A percentile compares a stretch with the other conserved stretches of the same genome.
These are phyloP conservation scores for Nannizziopsis barbatae DNA, from an alignment of 2,329 filamentous ascomycete genomes.

Conservation along the genomic window DNA sequence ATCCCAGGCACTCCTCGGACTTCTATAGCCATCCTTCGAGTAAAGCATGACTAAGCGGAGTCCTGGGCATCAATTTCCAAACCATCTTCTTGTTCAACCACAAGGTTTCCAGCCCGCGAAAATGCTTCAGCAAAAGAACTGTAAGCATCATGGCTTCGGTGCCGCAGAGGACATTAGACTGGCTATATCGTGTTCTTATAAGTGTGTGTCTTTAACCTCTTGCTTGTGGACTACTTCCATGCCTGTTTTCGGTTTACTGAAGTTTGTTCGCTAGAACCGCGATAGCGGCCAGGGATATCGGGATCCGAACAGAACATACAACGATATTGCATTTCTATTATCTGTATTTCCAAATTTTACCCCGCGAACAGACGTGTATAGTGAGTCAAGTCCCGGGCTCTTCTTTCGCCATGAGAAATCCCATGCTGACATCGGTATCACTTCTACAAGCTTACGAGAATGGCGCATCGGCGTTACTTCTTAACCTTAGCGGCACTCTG, in stretches of 20 bases:
- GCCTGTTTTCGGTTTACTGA: conserved; percentile 8
- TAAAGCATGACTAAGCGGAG: too few species aligned
- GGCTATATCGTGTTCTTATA: conserved; percentile 84
- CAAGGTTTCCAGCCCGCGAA: neutral
- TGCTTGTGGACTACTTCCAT: too few species aligned
- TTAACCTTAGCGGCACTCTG: conserved; percentile 76
- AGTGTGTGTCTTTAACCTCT: conserved; percentile 43
- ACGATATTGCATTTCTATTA: conserved; percentile 74
- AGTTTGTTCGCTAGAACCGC: conserved; percentile 18
- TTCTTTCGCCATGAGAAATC: neutral
- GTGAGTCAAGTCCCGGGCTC: conserved; percentile 42
- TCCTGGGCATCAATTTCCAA: too few species aligned
- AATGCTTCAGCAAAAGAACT: neutral
- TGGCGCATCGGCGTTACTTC: conserved; percentile 72
- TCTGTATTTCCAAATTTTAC: conserved; percentile 67
- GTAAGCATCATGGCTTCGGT: conserved; percentile 45
- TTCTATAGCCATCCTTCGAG: too few species aligned
- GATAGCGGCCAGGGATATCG: conserved; percentile 64
- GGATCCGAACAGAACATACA: conserved; percentile 85
- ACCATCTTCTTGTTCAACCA: too few species aligned
- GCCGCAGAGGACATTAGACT: conserved; percentile 81
- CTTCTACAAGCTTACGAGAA: conserved; percentile 63
- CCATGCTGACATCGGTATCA: neutral
- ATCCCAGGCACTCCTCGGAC: too few species aligned
- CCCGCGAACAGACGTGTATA: conserved; percentile 89